Percentiles rank a stretch among this genome's conserved stretches.
phyloP scores from a whole-genome alignment of 2,329 filamentous ascomycete species.

The Phialocephala sp. region DNA sequence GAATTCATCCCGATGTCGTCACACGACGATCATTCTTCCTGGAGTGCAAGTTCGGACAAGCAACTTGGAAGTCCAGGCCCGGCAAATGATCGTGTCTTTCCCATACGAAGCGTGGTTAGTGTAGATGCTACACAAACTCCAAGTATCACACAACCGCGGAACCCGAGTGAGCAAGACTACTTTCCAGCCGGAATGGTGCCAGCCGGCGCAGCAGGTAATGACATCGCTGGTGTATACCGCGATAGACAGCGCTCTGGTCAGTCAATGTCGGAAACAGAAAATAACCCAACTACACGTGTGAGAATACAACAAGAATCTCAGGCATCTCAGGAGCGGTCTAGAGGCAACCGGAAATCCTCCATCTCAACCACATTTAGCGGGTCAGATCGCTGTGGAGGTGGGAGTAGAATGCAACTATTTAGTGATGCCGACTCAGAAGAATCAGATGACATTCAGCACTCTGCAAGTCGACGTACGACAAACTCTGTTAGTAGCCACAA shows the following conservation, averaged over 20 bases:
- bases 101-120: conserved; percentile 40
- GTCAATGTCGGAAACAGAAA: conserved; percentile 11
- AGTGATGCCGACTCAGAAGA: conserved; percentile 37
- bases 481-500: background rate
- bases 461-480: conserved; percentile 15
- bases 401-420: conserved; percentile 35
- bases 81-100: conserved; percentile 37
- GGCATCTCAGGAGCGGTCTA: background rate
- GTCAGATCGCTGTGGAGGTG: conserved; percentile 23
- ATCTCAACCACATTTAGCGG: conserved; percentile 19
- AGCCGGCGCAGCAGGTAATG: conserved; percentile 13
- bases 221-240: conserved; percentile 5
- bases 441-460: conserved; percentile 22
- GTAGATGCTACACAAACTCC: conserved; percentile 38
- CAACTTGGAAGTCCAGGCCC: conserved; percentile 31
- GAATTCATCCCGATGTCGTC: conserved; percentile 6
- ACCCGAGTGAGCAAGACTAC: conserved; percentile 32
- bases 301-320: background rate
- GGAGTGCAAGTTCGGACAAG: conserved; percentile 30
- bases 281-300: background rate
- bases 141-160: conserved; percentile 23
- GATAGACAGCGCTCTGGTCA: conserved; percentile 11
- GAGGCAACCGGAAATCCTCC: conserved; percentile 24
- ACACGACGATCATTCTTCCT: conserved; percentile 25
- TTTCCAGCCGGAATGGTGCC: conserved; percentile 19